phyloP scores from a whole-genome alignment of 495 filamentous ascomycete species.

The Penicillium mononematosum region DNA sequence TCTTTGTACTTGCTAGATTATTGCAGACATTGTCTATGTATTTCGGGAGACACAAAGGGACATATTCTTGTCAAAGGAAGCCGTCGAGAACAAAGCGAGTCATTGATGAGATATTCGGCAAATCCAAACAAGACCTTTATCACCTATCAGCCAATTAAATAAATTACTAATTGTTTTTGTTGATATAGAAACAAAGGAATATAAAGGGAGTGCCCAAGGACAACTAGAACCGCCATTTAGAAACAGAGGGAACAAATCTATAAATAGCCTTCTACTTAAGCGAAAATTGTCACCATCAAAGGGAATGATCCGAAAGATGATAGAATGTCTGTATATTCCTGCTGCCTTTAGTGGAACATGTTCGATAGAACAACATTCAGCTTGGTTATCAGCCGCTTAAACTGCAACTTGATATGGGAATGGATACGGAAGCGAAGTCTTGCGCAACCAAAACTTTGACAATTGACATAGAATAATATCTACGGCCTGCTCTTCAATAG shows the following conservation, averaged over 20 bases:
- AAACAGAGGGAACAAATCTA: neutral
- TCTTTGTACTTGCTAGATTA: neutral
- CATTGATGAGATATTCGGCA: neutral
- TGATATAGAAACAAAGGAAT: neutral
- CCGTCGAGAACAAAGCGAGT: neutral
- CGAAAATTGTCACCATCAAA: neutral
- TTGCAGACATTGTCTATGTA: neutral
- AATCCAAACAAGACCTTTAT: neutral
- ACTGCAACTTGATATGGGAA: neutral
- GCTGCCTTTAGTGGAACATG: too few relatives aligned
- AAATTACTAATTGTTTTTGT: neutral
- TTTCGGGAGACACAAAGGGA: neutral
- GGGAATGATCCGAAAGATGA: neutral
- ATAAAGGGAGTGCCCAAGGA: neutral
- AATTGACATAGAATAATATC: too few relatives aligned
- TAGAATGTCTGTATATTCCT: neutral
- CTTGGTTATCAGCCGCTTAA: neutral
- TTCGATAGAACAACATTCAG: neutral
- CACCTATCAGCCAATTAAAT: neutral
- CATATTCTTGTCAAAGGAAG: neutral
- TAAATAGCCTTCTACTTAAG: neutral
- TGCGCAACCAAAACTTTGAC: too few relatives aligned
- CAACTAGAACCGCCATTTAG: neutral
- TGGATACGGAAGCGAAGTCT: neutral
- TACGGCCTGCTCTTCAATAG: too few relatives aligned